Percentiles rank a stretch among this genome's conserved stretches.
These are phyloP conservation scores for Exophiala mesophila DNA, from an alignment of 2,329 filamentous ascomycete species.

Conservation along the genomic window DNA sequence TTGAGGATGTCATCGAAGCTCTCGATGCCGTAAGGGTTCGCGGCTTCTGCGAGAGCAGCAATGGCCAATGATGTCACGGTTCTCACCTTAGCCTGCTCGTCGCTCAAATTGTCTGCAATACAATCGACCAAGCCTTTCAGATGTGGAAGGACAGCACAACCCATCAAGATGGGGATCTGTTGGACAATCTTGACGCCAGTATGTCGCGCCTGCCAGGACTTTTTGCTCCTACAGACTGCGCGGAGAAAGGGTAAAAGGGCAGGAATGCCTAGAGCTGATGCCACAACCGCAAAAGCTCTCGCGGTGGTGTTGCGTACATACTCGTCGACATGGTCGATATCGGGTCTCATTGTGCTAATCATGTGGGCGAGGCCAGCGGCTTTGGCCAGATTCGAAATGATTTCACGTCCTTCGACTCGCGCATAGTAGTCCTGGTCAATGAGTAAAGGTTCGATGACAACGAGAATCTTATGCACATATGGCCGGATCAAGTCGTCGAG, in stretches of 20 bases:
- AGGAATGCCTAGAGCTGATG: slow-evolving; percentile 91
- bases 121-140: slow-evolving; percentile 94
- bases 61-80: slow-evolving; percentile 95
- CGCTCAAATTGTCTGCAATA: slow-evolving; percentile 90
- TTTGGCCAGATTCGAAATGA: slow-evolving; percentile 96
- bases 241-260: slow-evolving; percentile 90
- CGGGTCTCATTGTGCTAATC: slow-evolving; percentile 98
- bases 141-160: slow-evolving; percentile 90
- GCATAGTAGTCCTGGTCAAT: slow-evolving; percentile 99
- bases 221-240: slow-evolving; percentile 95
- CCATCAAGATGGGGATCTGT: slow-evolving; percentile 98
- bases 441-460: slow-evolving; percentile 97
- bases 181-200: slow-evolving; percentile 99
- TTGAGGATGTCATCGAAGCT: slow-evolving; percentile 98
- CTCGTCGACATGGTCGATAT: slow-evolving; percentile 97
- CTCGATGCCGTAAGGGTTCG: slow-evolving; percentile 97
- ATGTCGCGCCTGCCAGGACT: slow-evolving; percentile 96
- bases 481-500: slow-evolving; percentile 93
- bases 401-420: slow-evolving; percentile 94
- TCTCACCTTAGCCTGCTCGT: slow-evolving; percentile 95
- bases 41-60: slow-evolving; percentile 89
- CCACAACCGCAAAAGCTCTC: slow-evolving; percentile 92
- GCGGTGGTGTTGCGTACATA: slow-evolving; percentile 98
- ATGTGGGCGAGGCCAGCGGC: slow-evolving; percentile 95
- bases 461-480: slow-evolving; percentile 96